Base-by-base conservation (phyloP, 305 asterid genomes). In the Striga hermonthica region DNA sequence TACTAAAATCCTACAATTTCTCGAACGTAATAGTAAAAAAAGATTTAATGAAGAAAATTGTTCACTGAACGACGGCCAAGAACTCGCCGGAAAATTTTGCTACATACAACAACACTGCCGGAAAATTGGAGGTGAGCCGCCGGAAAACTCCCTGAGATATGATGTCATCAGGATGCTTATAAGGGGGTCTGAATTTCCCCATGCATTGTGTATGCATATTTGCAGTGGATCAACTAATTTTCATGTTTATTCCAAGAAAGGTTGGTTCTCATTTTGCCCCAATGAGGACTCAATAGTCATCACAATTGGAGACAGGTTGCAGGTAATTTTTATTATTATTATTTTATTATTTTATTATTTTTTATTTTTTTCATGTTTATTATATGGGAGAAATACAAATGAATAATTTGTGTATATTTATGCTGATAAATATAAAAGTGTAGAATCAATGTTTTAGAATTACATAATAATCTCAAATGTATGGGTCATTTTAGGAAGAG, bases 161-260 rank as follows among this genome's bases (percentile, higher is more conserved):
- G 96, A 90, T 57, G 93, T 88, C 67, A 83, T 90, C 8, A 78
- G 89, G 66, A 84, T 81, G 89, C 75, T 90, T 76, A 80, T 90
- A 64, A 78, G 80, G 66, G 97, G 97, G 43, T 83, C 84, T 3
- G 93, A 86, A 55, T 90, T 84, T 55, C 71, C 83, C 14, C 97
- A 90, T 77, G 84, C 93, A 28, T 58, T 90, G 66, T 82, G 89
- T 59, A 55, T 88, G 55, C 93, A 90, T 39, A 9, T 84, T 9
- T 80, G 89, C 87, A 75, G 74, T 74, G 97, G 95, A 62, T 68
- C 85, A 36, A 77, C 80, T 52, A 86, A 83, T 66, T 90, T 90
- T 57, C 95, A 90, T 76, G 84, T 86, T 59, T 90, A 90, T 69
- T 84, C 95, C 72, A 90, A 83, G 88, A 90, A 81, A 80, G 95